Percentiles rank a stretch among this genome's conserved stretches.
Evolutionary conservation across 1,139 yeast species (phyloP).

Genomic region (Hansenula sp.): DNA sequence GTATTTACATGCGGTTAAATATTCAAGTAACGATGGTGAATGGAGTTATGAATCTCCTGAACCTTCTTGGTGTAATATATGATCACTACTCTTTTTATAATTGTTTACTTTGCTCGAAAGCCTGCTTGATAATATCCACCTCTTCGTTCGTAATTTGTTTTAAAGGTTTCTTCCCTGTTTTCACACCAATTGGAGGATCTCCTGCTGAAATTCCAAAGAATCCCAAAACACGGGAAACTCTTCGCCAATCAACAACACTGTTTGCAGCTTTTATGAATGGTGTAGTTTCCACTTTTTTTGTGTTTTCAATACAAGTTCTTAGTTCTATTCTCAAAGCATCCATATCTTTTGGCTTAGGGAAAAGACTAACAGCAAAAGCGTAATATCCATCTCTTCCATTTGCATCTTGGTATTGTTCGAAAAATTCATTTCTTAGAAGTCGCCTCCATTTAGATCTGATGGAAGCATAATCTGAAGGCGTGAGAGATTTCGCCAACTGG

Average conservation of each 20-base stretch:
- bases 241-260: conserved; percentile 20
- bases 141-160: too few relatives aligned
- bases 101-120: too few relatives aligned
- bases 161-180: too few relatives aligned
- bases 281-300: conserved; percentile 22
- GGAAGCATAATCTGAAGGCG: conserved; percentile 37
- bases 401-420: conserved; percentile 23
- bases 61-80: conserved; percentile 69
- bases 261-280: conserved; percentile 27
- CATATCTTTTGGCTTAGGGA: conserved; percentile 36
- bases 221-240: conserved; percentile 18
- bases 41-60: conserved; percentile 70
- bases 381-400: conserved; percentile 44
- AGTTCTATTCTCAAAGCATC: conserved; percentile 29
- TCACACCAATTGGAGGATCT: too few relatives aligned
- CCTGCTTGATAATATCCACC: too few relatives aligned
- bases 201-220: too few relatives aligned
- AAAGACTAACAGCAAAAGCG: conserved; percentile 30
- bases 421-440: conserved; percentile 32
- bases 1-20: conserved; percentile 57
- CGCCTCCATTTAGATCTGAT: conserved; percentile 35
- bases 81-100: too few relatives aligned
- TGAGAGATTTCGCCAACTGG: conserved; percentile 20
- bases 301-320: conserved; percentile 26
- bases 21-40: conserved; percentile 28